Conservation (phyloP, 108 stramenopile species). For the Pseudonitzschia delicatissima region DNA sequence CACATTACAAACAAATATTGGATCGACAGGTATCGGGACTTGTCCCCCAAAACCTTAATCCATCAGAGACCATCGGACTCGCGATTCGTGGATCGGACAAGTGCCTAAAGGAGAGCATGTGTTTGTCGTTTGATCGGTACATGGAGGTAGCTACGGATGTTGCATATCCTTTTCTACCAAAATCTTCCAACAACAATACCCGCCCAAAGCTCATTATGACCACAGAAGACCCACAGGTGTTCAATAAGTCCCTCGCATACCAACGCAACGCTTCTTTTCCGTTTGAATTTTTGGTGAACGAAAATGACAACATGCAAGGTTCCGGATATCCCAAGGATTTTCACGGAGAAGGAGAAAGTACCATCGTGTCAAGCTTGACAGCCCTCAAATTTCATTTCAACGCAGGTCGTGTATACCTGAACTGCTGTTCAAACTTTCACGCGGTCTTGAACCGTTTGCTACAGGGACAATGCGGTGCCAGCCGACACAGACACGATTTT, state of each 20-base stretch:
- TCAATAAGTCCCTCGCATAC: conserved; percentile 1
- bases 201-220: conserved; percentile 19
- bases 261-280: conserved; percentile 9
- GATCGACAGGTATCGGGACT: conserved; percentile 8
- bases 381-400: conserved; percentile 27
- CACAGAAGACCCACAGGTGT: conserved; percentile 16
- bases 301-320: conserved; percentile 18
- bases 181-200: neutral
- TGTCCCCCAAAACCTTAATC: neutral
- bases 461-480: conserved; percentile 20
- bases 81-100: conserved; percentile 37
- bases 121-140: conserved; percentile 22
- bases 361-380: conserved; percentile 17
- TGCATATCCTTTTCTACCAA: neutral
- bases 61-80: conserved; percentile 18
- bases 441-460: conserved; percentile 20
- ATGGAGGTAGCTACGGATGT: conserved; percentile 13
- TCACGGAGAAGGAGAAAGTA: conserved; percentile 16
- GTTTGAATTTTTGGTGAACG: conserved; percentile 16
- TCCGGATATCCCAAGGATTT: conserved; percentile 3
- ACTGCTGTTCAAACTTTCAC: conserved; percentile 38
- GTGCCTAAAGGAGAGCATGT: conserved; percentile 24
- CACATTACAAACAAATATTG: neutral
- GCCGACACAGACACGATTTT: neutral
- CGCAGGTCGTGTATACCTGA: conserved; percentile 19